Conservation (phyloP, 495 filamentous ascomycete species). For the Penicillium paradoxum region DNA sequence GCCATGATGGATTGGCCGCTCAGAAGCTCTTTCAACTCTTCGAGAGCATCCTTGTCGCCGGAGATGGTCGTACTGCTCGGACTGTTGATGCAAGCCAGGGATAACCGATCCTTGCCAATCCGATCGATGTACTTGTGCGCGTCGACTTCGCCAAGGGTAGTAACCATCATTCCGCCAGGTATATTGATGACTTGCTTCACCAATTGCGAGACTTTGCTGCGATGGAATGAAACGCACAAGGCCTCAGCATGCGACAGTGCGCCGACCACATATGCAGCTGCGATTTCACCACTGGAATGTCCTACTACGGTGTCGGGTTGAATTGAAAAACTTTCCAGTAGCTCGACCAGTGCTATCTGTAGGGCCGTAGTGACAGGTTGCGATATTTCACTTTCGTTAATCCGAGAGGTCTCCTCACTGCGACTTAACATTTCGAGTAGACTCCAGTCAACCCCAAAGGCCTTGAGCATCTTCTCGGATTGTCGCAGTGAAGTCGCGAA, state of each 20-base stretch:
- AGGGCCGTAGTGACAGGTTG: conserved; percentile 33
- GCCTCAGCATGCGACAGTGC: not conserved
- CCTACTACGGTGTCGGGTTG: conserved; percentile 27
- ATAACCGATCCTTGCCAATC: conserved; percentile 5
- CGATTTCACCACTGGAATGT: conserved; percentile 40
- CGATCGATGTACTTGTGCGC: conserved; percentile 18
- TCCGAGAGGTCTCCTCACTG: conserved; percentile 11
- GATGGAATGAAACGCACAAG: not conserved
- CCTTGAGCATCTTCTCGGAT: conserved; percentile 12
- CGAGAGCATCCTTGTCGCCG: conserved; percentile 29
- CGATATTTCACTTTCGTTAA: conserved; percentile 19
- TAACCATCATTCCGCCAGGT: conserved; percentile 33
- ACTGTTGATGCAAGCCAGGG: conserved; percentile 52
- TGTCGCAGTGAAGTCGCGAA: conserved; percentile 4
- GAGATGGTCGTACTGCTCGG: conserved; percentile 56
- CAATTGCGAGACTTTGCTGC: not conserved
- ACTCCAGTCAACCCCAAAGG: not conserved
- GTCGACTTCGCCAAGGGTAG: conserved; percentile 23
- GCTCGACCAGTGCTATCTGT: conserved; percentile 30
- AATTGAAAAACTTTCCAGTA: conserved; percentile 29
- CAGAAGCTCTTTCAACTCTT: conserved; percentile 24
- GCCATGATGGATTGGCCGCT: conserved; percentile 28
- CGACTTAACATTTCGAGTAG: not conserved
- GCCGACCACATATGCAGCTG: conserved; percentile 34
- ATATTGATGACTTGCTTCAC: not conserved